These are phyloP conservation scores for Ustilago curta DNA, from an alignment of 1,284 basidiomycete species.

Conservation along the genomic window DNA sequence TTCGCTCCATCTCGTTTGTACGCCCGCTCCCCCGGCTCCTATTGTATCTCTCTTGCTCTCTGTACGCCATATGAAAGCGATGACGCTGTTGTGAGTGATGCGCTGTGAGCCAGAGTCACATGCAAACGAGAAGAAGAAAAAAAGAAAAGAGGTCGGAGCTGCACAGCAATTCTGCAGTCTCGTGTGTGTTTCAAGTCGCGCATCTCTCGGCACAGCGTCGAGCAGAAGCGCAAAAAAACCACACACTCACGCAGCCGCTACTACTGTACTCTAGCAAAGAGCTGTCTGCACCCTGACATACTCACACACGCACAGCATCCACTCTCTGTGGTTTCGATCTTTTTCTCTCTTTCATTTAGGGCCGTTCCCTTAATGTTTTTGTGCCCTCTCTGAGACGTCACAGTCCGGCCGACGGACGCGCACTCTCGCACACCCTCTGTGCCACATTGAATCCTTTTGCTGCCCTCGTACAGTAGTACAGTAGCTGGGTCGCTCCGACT, in stretches of 20 bases:
- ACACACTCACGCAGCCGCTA: not conserved
- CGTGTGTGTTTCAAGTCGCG: constrained; percentile 13
- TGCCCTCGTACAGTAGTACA: too few relatives aligned
- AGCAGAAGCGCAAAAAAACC: not conserved
- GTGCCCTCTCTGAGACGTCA: too few relatives aligned
- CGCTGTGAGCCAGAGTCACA: too few relatives aligned
- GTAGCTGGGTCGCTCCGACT: too few relatives aligned
- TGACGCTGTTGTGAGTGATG: too few relatives aligned
- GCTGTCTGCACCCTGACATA: constrained; percentile 6
- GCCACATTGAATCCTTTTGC: too few relatives aligned
- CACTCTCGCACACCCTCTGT: not conserved
- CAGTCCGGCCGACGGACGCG: constrained; percentile 6
- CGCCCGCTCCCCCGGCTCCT: too few relatives aligned
- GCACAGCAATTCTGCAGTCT: not conserved
- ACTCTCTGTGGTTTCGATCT: not conserved
- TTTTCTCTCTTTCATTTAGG: not conserved
- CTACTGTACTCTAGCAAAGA: not conserved
- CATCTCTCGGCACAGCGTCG: constrained; percentile 2
- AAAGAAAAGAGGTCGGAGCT: not conserved
- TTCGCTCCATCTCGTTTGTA: too few relatives aligned
- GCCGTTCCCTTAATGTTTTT: too few relatives aligned
- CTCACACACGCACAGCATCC: constrained; percentile 1
- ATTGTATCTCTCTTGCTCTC: too few relatives aligned
- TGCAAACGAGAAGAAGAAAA: too few relatives aligned
- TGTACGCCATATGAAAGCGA: too few relatives aligned